A percentile compares a stretch with the other conserved stretches of the same genome.
These are phyloP conservation scores for Hyparrhenia diplandra DNA, from an alignment of 176 grass and related monocot genomes.

Conservation along the genomic window DNA sequence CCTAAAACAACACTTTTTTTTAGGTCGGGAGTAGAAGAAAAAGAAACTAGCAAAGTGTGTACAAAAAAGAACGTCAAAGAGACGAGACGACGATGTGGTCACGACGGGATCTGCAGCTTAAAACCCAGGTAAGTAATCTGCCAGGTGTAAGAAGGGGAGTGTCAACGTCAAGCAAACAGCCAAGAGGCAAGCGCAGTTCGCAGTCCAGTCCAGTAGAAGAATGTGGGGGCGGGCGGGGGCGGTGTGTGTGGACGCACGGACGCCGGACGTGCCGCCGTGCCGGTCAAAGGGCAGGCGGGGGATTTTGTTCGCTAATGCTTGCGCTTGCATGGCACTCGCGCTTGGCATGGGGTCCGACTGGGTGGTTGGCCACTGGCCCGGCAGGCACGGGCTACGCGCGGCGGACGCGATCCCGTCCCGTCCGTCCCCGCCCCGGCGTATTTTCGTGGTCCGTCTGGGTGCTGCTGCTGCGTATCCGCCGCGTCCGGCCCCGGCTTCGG, in stretches of 20 bases:
- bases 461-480: neutral
- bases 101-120: neutral
- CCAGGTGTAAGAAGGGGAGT: conserved; percentile 14
- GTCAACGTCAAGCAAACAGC: conserved; percentile 24
- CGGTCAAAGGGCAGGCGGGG: conserved; percentile 24
- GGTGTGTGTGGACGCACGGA: neutral
- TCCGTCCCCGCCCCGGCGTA: too few species aligned
- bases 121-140: neutral
- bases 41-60: neutral
- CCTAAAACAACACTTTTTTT: too few species aligned
- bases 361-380: neutral
- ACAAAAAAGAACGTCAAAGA: neutral
- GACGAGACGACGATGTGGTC: neutral
- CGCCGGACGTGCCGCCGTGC: neutral
- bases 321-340: too few species aligned
- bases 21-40: too few species aligned
- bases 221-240: neutral
- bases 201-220: neutral
- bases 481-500: neutral
- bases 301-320: too few species aligned
- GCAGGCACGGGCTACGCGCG: neutral
- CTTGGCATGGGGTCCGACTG: neutral
- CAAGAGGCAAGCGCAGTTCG: neutral
- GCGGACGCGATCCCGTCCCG: too few species aligned
- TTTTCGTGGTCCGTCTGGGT: conserved; percentile 14